phyloP scores from a whole-genome alignment of 2,329 filamentous ascomycete genomes.

The Colletotrichum filicis region DNA sequence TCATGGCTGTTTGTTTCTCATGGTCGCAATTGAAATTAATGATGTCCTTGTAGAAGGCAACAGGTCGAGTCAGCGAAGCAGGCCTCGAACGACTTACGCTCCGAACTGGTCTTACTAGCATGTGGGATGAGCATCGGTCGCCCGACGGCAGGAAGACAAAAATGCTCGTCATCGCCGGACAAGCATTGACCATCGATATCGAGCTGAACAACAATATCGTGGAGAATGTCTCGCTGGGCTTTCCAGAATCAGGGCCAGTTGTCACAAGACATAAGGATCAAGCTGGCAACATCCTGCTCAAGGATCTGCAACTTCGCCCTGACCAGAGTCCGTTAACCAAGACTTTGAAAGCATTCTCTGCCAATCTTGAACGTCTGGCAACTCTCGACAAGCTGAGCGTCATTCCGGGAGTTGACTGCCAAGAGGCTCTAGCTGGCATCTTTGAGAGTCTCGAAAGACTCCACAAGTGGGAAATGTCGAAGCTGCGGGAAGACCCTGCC shows the following conservation, averaged over 20 bases:
- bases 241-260: constrained; percentile 68
- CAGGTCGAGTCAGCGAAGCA: constrained; percentile 77
- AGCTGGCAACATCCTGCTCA: constrained; percentile 73
- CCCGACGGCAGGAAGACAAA: constrained; percentile 60
- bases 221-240: constrained; percentile 70
- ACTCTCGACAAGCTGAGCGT: constrained; percentile 78
- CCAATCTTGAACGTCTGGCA: constrained; percentile 77
- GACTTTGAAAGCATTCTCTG: constrained; percentile 75
- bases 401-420: constrained; percentile 76
- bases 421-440: constrained; percentile 80
- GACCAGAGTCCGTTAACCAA: constrained; percentile 75
- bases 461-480: constrained; percentile 76
- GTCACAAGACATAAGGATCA: constrained; percentile 70
- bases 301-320: constrained; percentile 70
- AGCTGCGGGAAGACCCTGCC: constrained; percentile 60
- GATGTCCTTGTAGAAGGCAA: constrained; percentile 40
- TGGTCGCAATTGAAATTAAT: constrained; percentile 40
- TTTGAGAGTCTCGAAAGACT: constrained; percentile 76
- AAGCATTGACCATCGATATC: constrained; percentile 70
- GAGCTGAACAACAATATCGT: constrained; percentile 71
- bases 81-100: constrained; percentile 78
- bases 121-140: constrained; percentile 66
- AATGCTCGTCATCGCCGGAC: constrained; percentile 71
- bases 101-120: constrained; percentile 72
- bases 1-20: constrained; percentile 41